phyloP scores from a whole-genome alignment of 2,329 filamentous ascomycete genomes.

The Geoglossum cookeanum region DNA sequence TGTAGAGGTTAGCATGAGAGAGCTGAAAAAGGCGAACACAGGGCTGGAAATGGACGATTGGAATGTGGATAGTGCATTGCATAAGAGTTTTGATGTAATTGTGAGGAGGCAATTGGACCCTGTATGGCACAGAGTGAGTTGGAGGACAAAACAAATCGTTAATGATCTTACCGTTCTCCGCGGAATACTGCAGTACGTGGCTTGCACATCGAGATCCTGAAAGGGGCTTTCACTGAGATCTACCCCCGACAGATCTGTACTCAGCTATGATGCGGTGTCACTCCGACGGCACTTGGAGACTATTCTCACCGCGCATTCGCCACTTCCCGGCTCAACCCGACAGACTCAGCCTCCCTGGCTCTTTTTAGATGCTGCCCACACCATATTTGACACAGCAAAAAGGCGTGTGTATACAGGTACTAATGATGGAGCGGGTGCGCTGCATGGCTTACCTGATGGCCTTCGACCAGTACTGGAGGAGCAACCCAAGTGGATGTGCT shows the following conservation, averaged over 20 bases:
- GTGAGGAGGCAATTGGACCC: conserved; percentile 81
- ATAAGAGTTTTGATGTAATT: conserved; percentile 80
- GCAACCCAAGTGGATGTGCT: conserved; percentile 77
- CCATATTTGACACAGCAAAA: conserved; percentile 81
- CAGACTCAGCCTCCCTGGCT: conserved; percentile 91
- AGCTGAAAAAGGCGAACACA: conserved; percentile 77
- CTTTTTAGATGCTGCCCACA: conserved; percentile 85
- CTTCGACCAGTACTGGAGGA: conserved; percentile 75
- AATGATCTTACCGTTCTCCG: conserved; percentile 71
- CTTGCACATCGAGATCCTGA: not conserved
- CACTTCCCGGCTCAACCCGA: conserved; percentile 67
- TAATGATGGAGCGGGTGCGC: conserved; percentile 31
- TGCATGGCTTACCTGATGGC: conserved; percentile 33
- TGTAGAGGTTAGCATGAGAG: conserved; percentile 82
- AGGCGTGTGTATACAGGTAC: conserved; percentile 67
- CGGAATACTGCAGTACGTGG: conserved; percentile 50
- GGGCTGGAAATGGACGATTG: conserved; percentile 93
- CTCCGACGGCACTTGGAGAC: conserved; percentile 90
- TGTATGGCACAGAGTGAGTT: conserved; percentile 92
- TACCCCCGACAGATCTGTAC: conserved; percentile 31
- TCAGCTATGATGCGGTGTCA: conserved; percentile 75
- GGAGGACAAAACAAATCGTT: conserved; percentile 88
- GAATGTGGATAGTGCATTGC: conserved; percentile 82
- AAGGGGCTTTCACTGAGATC: not conserved
- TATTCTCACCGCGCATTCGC: conserved; percentile 76